These are phyloP conservation scores for Schizosaccharomyces japonicus DNA, from an alignment of 805 yeast species.

Conservation along the genomic window DNA sequence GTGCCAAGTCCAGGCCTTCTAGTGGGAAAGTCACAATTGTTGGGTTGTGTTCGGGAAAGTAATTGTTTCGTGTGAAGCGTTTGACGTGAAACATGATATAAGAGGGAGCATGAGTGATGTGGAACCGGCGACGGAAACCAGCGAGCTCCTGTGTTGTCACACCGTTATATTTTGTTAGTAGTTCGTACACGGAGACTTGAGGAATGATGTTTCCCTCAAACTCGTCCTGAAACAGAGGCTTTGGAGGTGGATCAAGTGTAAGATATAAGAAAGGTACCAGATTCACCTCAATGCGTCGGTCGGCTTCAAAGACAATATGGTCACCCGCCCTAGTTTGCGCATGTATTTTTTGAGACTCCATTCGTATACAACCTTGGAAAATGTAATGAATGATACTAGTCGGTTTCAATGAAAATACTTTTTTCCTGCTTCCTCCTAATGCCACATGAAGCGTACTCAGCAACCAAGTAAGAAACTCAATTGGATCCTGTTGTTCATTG, in stretches of 20 bases:
- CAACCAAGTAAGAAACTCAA: conserved; percentile 35
- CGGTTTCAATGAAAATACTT: conserved; percentile 3
- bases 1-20: conserved; percentile 18
- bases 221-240: conserved; percentile 31
- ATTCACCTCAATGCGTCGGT: conserved; percentile 10
- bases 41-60: conserved; percentile 25
- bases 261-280: conserved; percentile 26
- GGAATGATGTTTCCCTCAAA: conserved; percentile 25
- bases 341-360: conserved; percentile 15
- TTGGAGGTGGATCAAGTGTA: conserved; percentile 34
- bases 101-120: conserved; percentile 26
- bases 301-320: conserved; percentile 12
- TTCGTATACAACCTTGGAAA: conserved; percentile 31
- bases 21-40: conserved; percentile 40
- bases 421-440: conserved; percentile 14
- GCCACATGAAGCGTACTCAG: conserved; percentile 24
- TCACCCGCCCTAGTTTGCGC: conserved; percentile 13
- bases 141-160: conserved; percentile 15
- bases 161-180: conserved; percentile 18
- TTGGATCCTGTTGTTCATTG: conserved; percentile 27
- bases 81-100: conserved; percentile 33
- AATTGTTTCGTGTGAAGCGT: conserved; percentile 22
- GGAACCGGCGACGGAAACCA: conserved; percentile 19
- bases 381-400: conserved; percentile 17
- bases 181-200: conserved; percentile 22